Conservation (phyloP, 306 rosid species). For the Adenanthera pavonina region DNA sequence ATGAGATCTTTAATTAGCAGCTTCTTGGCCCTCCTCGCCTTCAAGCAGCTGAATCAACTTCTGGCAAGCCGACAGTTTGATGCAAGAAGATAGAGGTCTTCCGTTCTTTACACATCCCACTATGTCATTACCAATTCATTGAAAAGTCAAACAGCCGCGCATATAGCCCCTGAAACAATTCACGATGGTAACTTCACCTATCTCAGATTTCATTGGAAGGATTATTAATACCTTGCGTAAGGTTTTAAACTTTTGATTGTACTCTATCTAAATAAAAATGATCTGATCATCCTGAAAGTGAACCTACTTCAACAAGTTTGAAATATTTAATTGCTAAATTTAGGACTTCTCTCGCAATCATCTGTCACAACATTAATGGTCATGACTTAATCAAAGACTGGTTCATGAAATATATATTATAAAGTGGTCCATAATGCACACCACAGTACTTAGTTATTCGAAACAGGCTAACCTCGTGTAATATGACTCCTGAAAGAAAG, state of each 20-base stretch:
- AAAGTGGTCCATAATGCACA: not conserved
- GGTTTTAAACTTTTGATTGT: not conserved
- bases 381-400: not conserved
- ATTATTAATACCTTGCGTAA: not conserved
- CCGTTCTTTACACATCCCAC: conserved; percentile 33
- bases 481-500: not conserved
- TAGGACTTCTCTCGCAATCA: too few species aligned
- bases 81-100: conserved; percentile 28
- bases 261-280: not conserved
- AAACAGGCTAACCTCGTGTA: not conserved
- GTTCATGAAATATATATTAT: not conserved
- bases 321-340: not conserved
- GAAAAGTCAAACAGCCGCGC: conserved; percentile 63
- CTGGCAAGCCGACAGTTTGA: conserved; percentile 30
- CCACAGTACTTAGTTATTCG: not conserved
- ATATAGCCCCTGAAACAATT: conserved; percentile 59
- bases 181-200: not conserved
- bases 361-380: not conserved
- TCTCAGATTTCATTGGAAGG: conserved; percentile 1
- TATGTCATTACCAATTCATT: conserved; percentile 17
- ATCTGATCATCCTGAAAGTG: not conserved
- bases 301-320: not conserved
- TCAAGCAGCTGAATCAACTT: conserved; percentile 38
- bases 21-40: conserved; percentile 4
- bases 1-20: conserved; percentile 22